Evolutionary conservation across 2,329 filamentous ascomycete species (phyloP).

Genomic region (Trichoderma afroharzianum): DNA sequence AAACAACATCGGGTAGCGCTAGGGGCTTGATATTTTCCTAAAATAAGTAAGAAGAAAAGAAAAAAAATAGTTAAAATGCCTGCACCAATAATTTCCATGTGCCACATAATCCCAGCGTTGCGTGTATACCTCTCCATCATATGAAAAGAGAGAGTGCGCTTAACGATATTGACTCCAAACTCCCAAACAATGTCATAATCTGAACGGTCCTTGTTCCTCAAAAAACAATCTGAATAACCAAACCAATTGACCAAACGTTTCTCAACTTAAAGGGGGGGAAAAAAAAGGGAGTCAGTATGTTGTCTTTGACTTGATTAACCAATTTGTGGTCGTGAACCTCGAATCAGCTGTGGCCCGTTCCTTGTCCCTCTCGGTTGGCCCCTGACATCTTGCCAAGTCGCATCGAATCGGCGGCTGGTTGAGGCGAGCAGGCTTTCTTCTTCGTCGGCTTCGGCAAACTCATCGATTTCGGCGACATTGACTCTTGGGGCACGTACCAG

Average conservation of each 20-base stretch:
- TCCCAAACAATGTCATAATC: not conserved
- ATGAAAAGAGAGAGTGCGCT: not conserved
- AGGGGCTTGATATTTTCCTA: constrained; percentile 28
- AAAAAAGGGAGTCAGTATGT: not conserved
- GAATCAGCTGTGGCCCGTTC: not conserved
- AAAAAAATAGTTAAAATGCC: not conserved
- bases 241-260: not conserved
- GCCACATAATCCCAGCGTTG: too few relatives aligned
- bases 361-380: constrained; percentile 38
- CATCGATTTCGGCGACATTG: constrained; percentile 73
- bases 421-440: constrained; percentile 88
- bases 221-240: constrained; percentile 5
- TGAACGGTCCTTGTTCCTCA: not conserved
- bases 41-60: not conserved
- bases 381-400: constrained; percentile 85
- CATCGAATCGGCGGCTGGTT: constrained; percentile 76
- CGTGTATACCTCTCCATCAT: not conserved
- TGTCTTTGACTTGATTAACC: not conserved
- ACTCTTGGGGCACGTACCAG: constrained; percentile 77
- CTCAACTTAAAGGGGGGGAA: not conserved
- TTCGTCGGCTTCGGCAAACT: constrained; percentile 86
- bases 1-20: constrained; percentile 32
- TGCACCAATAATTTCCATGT: not conserved
- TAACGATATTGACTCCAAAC: not conserved
- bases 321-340: not conserved